Evolutionary conservation across 805 yeast genomes (phyloP), one percentile per base, ranked within the genome.

Genomic region (Lachancea fermentati): DNA sequence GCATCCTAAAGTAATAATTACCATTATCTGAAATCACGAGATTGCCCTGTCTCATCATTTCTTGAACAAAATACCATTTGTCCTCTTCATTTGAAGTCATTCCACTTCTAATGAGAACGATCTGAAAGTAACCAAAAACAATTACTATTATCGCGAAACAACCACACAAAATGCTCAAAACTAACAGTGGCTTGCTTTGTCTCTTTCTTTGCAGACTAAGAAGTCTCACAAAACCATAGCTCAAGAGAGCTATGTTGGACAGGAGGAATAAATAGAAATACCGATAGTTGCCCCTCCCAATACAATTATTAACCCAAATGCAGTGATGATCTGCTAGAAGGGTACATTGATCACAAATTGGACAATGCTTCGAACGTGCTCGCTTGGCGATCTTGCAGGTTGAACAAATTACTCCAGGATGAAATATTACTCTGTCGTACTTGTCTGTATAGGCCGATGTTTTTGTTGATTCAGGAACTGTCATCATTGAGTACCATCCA

Each of bases 341-440:
- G 4, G 83, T 68, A 55, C 96, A 86, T 2, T 62, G 57, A 39
- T 74, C 74, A 58, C 95, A 86, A 4, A 71, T 68, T 4, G 75
- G 67, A 52, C 95, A 86, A 62, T 86, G 95, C 44, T 81, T 79
- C 0, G 93, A 69, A 30, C 95, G 63, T 0, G 88, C 82, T 0
- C 84, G 80, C 48, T 88, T 69, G 69, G 78, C 69, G 14, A 75
- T 60, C 14, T 71, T 63, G 54, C 95, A 86, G 1, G 82, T 72
- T 0, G 69, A 33, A 48, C 89, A 82, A 47, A 64, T 65, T 11
- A 60, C 64, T 36, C 59, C 62, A 5, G 71, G 65, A 52, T 75
- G 71, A 57, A 71, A 83, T 16, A 82, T 67, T 28, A 82, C 55
- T 16, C 68, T 61, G 53, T 83, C 85, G 48, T 61, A 68, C 2